phyloP scores from a whole-genome alignment of 2,329 filamentous ascomycete species.

The Colletotrichum noveboracense region DNA sequence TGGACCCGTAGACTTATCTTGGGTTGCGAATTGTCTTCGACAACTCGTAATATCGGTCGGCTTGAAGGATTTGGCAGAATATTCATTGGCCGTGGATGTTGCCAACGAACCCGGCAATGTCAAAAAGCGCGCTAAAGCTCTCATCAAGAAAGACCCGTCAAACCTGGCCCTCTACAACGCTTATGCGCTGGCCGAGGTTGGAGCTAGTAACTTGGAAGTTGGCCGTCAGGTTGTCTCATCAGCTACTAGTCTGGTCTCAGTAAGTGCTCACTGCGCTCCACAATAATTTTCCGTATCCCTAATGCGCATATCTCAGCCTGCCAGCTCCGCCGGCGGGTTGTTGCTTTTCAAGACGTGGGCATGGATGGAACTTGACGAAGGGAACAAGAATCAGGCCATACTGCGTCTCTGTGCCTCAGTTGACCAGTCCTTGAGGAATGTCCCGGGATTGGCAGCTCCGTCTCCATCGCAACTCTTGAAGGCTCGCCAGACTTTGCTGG shows the following conservation, averaged over 20 bases:
- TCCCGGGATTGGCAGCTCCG: slow-evolving; percentile 24
- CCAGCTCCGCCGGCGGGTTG: slow-evolving; percentile 24
- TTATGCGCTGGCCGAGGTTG: slow-evolving; percentile 76
- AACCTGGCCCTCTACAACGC: slow-evolving; percentile 77
- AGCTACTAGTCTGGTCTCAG: slow-evolving; percentile 52
- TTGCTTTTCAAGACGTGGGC: slow-evolving; percentile 66
- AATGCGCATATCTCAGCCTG: not conserved
- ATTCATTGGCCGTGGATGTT: slow-evolving; percentile 72
- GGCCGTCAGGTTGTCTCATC: slow-evolving; percentile 71
- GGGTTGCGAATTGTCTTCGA: slow-evolving; percentile 59
- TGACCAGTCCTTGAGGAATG: slow-evolving; percentile 30
- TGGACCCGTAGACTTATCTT: slow-evolving; percentile 44
- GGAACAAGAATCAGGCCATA: slow-evolving; percentile 37
- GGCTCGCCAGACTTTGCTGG: slow-evolving; percentile 55
- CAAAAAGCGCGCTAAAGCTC: slow-evolving; percentile 73
- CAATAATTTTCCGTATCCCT: not conserved
- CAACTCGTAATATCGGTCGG: slow-evolving; percentile 55
- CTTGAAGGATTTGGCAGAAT: slow-evolving; percentile 66
- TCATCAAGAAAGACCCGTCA: slow-evolving; percentile 72
- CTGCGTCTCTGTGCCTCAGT: slow-evolving; percentile 44
- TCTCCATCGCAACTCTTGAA: slow-evolving; percentile 54
- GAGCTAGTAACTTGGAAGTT: slow-evolving; percentile 59
- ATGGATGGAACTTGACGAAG: slow-evolving; percentile 66
- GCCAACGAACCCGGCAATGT: slow-evolving; percentile 57
- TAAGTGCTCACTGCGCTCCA: slow-evolving; percentile 25